These are phyloP conservation scores for Aphanoascus verrucosus DNA, from an alignment of 2,329 filamentous ascomycete genomes.

Conservation along the genomic window DNA sequence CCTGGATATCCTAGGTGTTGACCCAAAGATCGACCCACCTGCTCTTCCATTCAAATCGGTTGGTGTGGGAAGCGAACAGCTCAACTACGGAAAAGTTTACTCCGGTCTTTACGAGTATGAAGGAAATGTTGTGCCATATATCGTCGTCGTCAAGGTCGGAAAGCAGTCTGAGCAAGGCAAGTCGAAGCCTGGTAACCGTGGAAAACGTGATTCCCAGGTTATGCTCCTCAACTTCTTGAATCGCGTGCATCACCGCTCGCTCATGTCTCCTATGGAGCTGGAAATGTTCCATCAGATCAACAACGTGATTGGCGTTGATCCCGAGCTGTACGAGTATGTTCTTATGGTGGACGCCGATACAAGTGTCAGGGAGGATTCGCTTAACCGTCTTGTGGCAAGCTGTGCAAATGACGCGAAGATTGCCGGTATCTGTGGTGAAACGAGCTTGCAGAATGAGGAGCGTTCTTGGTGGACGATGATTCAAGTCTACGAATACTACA, in stretches of 20 bases:
- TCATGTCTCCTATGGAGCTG: slow-evolving; percentile 91
- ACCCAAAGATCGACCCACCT: slow-evolving; percentile 90
- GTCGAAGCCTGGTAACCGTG: slow-evolving; percentile 90
- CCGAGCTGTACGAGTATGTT: slow-evolving; percentile 92
- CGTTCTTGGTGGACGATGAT: slow-evolving; percentile 99
- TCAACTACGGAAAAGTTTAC: slow-evolving; percentile 98
- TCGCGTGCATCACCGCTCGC: slow-evolving; percentile 82
- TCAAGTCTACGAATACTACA: slow-evolving; percentile 99
- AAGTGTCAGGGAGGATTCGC: slow-evolving; percentile 77
- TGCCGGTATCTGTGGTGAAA: slow-evolving; percentile 94
- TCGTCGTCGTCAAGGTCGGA: slow-evolving; percentile 93
- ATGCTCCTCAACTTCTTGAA: slow-evolving; percentile 96
- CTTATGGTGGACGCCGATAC: slow-evolving; percentile 98
- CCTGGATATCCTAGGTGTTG: slow-evolving; percentile 90
- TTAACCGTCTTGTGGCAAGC: slow-evolving; percentile 83
- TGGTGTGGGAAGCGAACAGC: slow-evolving; percentile 75
- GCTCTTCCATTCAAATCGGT: slow-evolving; percentile 91
- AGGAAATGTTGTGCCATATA: slow-evolving; percentile 91
- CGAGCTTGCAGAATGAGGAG: slow-evolving; percentile 89
- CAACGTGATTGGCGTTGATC: slow-evolving; percentile 97
- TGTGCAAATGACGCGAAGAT: slow-evolving; percentile 94
- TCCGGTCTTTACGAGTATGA: slow-evolving; percentile 96
- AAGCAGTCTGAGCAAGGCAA: slow-evolving; percentile 90
- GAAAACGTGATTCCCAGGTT: slow-evolving; percentile 96
- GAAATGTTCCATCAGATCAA: slow-evolving; percentile 99